Evolutionary conservation across 306 rosid genomes (phyloP).

Genomic region (Casuarina equisetifolia): DNA sequence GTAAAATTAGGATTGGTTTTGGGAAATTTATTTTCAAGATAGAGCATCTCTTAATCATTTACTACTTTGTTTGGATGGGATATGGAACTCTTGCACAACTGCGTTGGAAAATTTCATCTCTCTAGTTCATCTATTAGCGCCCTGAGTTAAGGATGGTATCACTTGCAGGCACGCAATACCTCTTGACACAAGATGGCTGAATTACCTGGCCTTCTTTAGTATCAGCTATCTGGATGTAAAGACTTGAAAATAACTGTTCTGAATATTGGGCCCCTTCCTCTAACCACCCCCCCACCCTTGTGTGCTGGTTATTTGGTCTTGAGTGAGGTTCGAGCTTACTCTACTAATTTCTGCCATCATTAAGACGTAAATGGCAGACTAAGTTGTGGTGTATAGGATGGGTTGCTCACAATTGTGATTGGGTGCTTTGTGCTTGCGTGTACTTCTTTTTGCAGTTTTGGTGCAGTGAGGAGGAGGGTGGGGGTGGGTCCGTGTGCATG

Average conservation of each 20-base stretch:
- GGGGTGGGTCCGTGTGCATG: background rate
- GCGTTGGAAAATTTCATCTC: background rate
- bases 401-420: background rate
- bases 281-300: background rate
- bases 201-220: background rate
- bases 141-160: background rate
- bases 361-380: background rate
- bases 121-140: background rate
- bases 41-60: background rate
- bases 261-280: background rate
- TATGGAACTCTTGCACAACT: background rate
- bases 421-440: background rate
- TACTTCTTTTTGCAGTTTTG: background rate
- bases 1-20: background rate
- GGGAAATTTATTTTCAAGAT: background rate
- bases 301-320: background rate
- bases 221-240: background rate
- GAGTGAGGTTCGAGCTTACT: background rate
- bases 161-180: background rate
- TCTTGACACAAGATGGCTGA: slow-evolving; percentile 1
- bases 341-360: background rate
- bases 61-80: background rate
- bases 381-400: background rate
- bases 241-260: background rate
- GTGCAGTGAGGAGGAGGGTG: background rate